Evolutionary conservation across 2,329 filamentous ascomycete genomes (phyloP), one percentile per base, ranked within the genome.

Genomic region (Exserohilum turcica): DNA sequence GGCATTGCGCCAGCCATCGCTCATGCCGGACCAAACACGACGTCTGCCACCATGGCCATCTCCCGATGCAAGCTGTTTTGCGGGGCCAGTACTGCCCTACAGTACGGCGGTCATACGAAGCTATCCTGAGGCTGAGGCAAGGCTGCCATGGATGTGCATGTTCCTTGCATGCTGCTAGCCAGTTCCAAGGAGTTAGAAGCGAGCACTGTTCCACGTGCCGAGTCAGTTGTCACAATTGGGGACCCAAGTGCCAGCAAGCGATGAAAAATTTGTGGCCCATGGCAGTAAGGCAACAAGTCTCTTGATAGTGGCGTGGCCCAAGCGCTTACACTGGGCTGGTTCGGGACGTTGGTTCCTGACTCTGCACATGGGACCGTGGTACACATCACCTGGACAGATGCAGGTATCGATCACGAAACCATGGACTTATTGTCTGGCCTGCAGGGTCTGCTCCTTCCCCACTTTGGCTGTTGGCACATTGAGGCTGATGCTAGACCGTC

Each of bases 41-140:
- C 18, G 47, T 43, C 28, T 49, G 39, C 48, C 18, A 50, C 52
- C 15, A 42, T 46, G 47, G 37, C 32, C 32, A 24, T 51, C 27
- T 42, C 40, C 10, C 51, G 47, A 46, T 3, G 32, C 47, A 43
- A 42, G 52, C 52, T 54, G 52, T 51, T 31, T 32, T 45, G 42
- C 32, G 52, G 47, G 33, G 47, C 47, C 36, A 31, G 29, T 54
- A 42, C 37, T 33, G 21, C 27, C 21, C 5, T 43, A 27, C 47
- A 51, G 35, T 47, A 19, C 28, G 29, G 38, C 42, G 37, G 32
- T 31, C 32, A 44, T 16, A 36, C 15, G 32, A 51, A 31, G 37
- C 42, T 31, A 54, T 48, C 18, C 16, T 38, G 50, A 39, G 35
- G 19, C 38, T 33, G 39, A 24, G 21, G 21, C 21, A 7, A 47